phyloP scores from a whole-genome alignment of 257 asterid genomes.

The Jasminum sambac region DNA sequence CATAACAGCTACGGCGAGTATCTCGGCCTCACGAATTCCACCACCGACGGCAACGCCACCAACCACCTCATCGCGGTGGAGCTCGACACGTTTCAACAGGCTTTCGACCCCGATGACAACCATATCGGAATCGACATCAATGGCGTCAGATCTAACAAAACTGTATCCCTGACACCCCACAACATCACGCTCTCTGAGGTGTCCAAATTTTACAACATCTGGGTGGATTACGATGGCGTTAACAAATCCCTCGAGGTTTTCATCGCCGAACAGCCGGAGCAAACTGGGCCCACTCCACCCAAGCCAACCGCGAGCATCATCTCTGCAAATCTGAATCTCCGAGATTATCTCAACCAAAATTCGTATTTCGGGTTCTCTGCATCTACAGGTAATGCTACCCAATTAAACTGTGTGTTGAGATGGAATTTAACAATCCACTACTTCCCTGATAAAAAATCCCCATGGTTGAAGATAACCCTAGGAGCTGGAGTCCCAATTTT shows the following conservation, averaged over 20 bases:
- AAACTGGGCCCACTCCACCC: slow-evolving; percentile 46
- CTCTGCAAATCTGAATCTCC: slow-evolving; percentile 35
- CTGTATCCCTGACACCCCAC: slow-evolving; percentile 30
- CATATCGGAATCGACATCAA: slow-evolving; percentile 70
- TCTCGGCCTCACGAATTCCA: slow-evolving; percentile 68
- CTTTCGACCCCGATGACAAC: slow-evolving; percentile 71
- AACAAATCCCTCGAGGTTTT: slow-evolving; percentile 39
- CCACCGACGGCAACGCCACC: slow-evolving; percentile 45
- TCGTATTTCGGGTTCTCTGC: slow-evolving; percentile 86
- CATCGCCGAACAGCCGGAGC: slow-evolving; percentile 42
- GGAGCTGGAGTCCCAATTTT: slow-evolving; percentile 53
- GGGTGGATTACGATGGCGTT: slow-evolving; percentile 76
- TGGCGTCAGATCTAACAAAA: slow-evolving; percentile 43
- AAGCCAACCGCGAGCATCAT: slow-evolving; percentile 46
- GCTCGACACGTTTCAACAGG: slow-evolving; percentile 72
- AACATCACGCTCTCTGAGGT: slow-evolving; percentile 53
- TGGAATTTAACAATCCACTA: slow-evolving; percentile 73
- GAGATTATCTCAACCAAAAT: slow-evolving; percentile 37
- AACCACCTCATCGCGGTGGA: slow-evolving; percentile 75
- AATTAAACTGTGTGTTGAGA: slow-evolving; percentile 70
- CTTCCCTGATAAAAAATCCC: slow-evolving; percentile 26
- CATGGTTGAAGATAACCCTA: slow-evolving; percentile 37
- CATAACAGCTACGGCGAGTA: slow-evolving; percentile 58
- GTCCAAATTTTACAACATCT: slow-evolving; percentile 52
- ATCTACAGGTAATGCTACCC: slow-evolving; percentile 58